Base-by-base conservation (phyloP, 1,139 yeast species). In the Diutina rugosa region DNA sequence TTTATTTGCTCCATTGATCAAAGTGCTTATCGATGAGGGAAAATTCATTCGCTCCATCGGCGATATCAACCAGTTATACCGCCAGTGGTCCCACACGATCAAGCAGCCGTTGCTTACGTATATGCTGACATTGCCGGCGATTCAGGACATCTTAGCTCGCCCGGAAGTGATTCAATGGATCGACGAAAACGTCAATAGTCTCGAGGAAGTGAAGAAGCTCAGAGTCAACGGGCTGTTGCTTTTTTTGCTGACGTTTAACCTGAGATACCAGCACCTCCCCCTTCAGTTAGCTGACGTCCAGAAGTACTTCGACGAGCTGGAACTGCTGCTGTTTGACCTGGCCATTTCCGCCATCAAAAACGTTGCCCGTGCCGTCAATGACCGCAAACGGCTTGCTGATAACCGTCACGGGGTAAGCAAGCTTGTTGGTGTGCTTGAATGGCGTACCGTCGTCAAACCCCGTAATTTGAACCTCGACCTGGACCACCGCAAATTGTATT, bases 241-340 rank as follows among this genome's bases (percentile, higher is more conserved):
- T 53, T 85, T 86, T 63, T 79, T 87, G 62, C 85, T 89, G 62
- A 86, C 95, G 0, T 87, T 88, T 60, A 83, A 87, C 60, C 87
- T 90, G 5, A 78, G 95, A 16, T 76, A 88, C 57, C 90, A 87
- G 57, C 81, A 85, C 55, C 74, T 88, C 57, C 86, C 90, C 0
- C 72, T 89, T 49, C 85, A 89, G 49, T 72, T 89, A 26, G 67
- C 70, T 18, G 87, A 90, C 46, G 80, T 89, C 35, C 76, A 70
- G 66, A 77, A 63, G 73, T 65, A 51, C 46, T 68, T 64, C 52
- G 73, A 78, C 12, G 82, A 81, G 55, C 77, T 78, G 2, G 95
- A 89, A 62, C 76, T 76, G 62, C 73, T 72, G 28, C 70, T 81
- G 18, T 68, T 89, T 46, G 70, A 74, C 1, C 73, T 78, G 56